A percentile compares a stretch with the other conserved stretches of the same genome.
phyloP scores from a whole-genome alignment of 768 basidiomycete species.

The Calocybe gangraenosa region DNA sequence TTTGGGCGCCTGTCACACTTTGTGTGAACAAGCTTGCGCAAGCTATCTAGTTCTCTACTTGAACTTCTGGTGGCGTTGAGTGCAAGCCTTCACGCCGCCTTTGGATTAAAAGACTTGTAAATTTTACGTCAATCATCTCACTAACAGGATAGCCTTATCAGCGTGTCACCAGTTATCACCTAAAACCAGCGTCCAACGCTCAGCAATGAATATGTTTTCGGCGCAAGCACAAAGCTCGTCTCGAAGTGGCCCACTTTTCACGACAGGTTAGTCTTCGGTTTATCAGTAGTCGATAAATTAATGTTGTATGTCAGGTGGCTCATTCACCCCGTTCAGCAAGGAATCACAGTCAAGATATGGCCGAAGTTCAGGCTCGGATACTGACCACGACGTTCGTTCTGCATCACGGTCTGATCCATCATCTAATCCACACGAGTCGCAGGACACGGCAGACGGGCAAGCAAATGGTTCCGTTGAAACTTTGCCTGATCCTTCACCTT shows the following conservation, averaged over 20 bases:
- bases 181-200: slow-evolving; percentile 5
- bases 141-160: not conserved
- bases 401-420: slow-evolving; percentile 47
- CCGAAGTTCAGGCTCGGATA: slow-evolving; percentile 47
- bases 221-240: slow-evolving; percentile 14
- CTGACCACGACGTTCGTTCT: slow-evolving; percentile 47
- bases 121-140: no score
- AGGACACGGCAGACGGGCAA: slow-evolving; percentile 30
- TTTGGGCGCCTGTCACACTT: not conserved
- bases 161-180: not conserved
- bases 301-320: slow-evolving; percentile 25
- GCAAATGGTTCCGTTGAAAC: slow-evolving; percentile 43
- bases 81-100: no score
- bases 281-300: not conserved
- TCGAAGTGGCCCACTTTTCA: slow-evolving; percentile 22
- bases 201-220: slow-evolving; percentile 11
- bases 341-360: slow-evolving; percentile 19
- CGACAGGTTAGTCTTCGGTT: slow-evolving; percentile 17
- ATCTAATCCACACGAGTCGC: slow-evolving; percentile 30
- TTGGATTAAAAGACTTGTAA: no score
- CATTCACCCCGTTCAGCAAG: slow-evolving; percentile 21
- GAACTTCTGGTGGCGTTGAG: no score
- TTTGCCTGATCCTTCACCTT: slow-evolving; percentile 46
- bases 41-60: no score
- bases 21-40: not conserved